Base-by-base conservation (phyloP, 352 stramenopile genomes). In the Phytopythium ostracodes region DNA sequence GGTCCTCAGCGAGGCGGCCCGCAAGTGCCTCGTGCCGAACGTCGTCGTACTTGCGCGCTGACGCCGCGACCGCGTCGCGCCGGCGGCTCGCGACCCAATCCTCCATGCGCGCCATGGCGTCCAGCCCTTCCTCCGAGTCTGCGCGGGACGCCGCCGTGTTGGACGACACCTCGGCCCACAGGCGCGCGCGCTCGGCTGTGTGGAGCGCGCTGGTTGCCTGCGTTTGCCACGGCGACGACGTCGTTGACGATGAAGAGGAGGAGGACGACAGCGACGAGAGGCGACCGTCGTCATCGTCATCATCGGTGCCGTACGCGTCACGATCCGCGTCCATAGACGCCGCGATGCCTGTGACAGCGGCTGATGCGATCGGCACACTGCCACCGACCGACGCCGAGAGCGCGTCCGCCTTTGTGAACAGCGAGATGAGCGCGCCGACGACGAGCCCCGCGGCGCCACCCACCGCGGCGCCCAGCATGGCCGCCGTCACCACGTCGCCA, bases 381-480 rank as follows among this genome's bases (percentile, higher is more conserved):
- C 56, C n/a, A 2, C 70, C 69, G 8, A 68, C 66, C 7, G 81
- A 90, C 3, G 77, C 65, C 24, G 70, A 75, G 22, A 90, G 65
- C 18, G 75, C 75, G 49, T 87, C 78, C n/a, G 69, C 55, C 61
- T 88, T 88, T 57, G 75, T 70, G 29, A 90, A 79, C 4, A 90
- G 62, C 47, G 78, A 90, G 65, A 88, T 78, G 35, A 83, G 60
- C 0, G 75, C 81, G 12, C 81, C 81, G 14, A 80, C 75, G 11
- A 90, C 68, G 36, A 90, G 79, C 11, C 81, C 81, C 8, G 78
- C 79, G 29, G 88, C 67, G 3, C 81, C 81, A 1, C 73, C 81
- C 9, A 90, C 81, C 0, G 78, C 77, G 14, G 75, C 81, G 14
- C 81, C 81, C 17, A 90, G 66, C 63, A 90, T 72, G 14, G 81